These are phyloP conservation scores for Colletotrichum tabaci DNA, from an alignment of 2,329 filamentous ascomycete genomes.

Conservation along the genomic window DNA sequence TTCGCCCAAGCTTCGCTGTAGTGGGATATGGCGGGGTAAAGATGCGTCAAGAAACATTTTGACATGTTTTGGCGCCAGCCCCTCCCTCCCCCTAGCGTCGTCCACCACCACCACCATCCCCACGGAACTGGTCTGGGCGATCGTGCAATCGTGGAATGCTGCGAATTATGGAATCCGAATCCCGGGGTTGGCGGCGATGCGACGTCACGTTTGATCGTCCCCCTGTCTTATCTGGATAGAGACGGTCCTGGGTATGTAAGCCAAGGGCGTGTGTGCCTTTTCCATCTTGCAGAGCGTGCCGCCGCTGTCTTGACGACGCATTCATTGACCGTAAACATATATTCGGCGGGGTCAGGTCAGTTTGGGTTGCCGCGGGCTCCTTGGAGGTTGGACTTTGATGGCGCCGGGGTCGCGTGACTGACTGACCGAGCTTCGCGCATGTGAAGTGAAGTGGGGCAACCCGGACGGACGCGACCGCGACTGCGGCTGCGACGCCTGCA, in stretches of 20 bases:
- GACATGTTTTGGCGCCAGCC: conserved; percentile 23
- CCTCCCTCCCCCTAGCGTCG: background rate
- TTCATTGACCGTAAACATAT: too few relatives aligned
- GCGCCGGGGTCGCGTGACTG: conserved; percentile 39
- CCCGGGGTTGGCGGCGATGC: background rate
- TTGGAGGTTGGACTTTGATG: conserved; percentile 1
- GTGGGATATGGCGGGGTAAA: conserved; percentile 33
- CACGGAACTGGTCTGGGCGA: conserved; percentile 8
- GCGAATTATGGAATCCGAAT: conserved; percentile 20
- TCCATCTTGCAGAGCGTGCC: too few relatives aligned
- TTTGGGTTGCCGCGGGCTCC: background rate
- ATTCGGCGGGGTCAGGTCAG: background rate
- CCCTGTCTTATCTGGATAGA: background rate
- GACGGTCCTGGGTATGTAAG: background rate
- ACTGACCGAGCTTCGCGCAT: conserved; percentile 21
- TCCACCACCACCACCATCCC: too few relatives aligned
- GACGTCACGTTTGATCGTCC: conserved; percentile 10
- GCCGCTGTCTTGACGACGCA: too few relatives aligned
- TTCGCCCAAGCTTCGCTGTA: background rate
- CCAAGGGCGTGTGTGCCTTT: background rate
- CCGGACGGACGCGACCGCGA: background rate
- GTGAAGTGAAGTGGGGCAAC: conserved; percentile 24
- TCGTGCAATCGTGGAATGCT: conserved; percentile 17
- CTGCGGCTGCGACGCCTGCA: background rate
- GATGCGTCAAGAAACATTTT: conserved; percentile 17